These are phyloP conservation scores for Yamadazyma membranifaciens DNA, from an alignment of 1,139 yeast genomes.

Conservation along the genomic window DNA sequence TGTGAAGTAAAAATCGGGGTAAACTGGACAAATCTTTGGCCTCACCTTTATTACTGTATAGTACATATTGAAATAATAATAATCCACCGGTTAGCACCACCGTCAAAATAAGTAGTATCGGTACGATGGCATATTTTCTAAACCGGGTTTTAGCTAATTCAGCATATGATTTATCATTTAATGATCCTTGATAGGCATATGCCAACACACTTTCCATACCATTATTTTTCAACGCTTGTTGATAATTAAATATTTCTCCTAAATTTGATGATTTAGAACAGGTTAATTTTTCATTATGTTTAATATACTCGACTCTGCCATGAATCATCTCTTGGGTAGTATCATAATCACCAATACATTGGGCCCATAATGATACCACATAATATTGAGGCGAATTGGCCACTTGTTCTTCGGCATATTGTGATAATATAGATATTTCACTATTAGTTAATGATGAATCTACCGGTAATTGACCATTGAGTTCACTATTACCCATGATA, in stretches of 20 bases:
- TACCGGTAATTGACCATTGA: slow-evolving; percentile 22
- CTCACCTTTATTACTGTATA: slow-evolving; percentile 35
- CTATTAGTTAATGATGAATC: slow-evolving; percentile 48
- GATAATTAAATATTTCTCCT: slow-evolving; percentile 43
- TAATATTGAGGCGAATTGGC: slow-evolving; percentile 51
- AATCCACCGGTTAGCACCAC: slow-evolving; percentile 18
- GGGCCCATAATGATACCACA: slow-evolving; percentile 38
- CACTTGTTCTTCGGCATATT: slow-evolving; percentile 49
- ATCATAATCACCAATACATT: slow-evolving; percentile 48
- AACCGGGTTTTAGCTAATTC: slow-evolving; percentile 19
- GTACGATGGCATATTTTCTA: slow-evolving; percentile 20
- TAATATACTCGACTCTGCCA: slow-evolving; percentile 14
- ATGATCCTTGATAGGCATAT: slow-evolving; percentile 36
- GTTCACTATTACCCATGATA: slow-evolving; percentile 9
- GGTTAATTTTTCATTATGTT: slow-evolving; percentile 19
- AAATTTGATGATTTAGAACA: slow-evolving; percentile 20
- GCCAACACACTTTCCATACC: slow-evolving; percentile 48
- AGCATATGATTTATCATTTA: slow-evolving; percentile 21
- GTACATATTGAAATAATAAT: slow-evolving; percentile 26
- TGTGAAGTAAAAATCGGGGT: slow-evolving; percentile 30
- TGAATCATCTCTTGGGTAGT: slow-evolving; percentile 15
- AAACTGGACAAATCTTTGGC: slow-evolving; percentile 27
- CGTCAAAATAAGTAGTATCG: slow-evolving; percentile 15
- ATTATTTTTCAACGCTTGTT: slow-evolving; percentile 34
- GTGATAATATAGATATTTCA: slow-evolving; percentile 45